Evolutionary conservation across 257 asterid genomes (phyloP).

Genomic region (Solanum paucissectum): DNA sequence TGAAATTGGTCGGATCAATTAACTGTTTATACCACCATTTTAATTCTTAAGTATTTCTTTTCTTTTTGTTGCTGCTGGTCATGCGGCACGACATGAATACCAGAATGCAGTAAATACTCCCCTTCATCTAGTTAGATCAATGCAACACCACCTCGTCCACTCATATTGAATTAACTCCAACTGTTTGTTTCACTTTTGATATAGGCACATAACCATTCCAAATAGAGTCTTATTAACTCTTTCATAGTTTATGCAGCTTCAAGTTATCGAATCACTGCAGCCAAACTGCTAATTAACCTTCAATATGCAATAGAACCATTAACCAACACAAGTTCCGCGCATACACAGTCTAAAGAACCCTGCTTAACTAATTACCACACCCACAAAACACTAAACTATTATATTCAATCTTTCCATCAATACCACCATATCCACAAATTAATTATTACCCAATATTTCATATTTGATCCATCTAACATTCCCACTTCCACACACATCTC

Average conservation of each 20-base stretch:
- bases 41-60: not conserved
- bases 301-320: not conserved
- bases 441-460: not conserved
- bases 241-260: not conserved
- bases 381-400: not conserved
- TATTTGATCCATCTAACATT: not conserved
- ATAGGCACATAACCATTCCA: not conserved
- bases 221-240: not conserved
- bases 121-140: not conserved
- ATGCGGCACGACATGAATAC: not conserved
- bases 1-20: not conserved
- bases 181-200: not conserved
- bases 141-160: not conserved
- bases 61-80: not conserved
- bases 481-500: not conserved
- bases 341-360: not conserved
- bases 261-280: not conserved
- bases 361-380: not conserved
- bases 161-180: not conserved
- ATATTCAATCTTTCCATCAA: not conserved
- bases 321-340: not conserved
- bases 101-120: not conserved
- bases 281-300: not conserved
- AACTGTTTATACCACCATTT: not conserved
- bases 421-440: not conserved